These are phyloP conservation scores for Cercospora sesami DNA, from an alignment of 2,329 filamentous ascomycete species.

Conservation along the genomic window DNA sequence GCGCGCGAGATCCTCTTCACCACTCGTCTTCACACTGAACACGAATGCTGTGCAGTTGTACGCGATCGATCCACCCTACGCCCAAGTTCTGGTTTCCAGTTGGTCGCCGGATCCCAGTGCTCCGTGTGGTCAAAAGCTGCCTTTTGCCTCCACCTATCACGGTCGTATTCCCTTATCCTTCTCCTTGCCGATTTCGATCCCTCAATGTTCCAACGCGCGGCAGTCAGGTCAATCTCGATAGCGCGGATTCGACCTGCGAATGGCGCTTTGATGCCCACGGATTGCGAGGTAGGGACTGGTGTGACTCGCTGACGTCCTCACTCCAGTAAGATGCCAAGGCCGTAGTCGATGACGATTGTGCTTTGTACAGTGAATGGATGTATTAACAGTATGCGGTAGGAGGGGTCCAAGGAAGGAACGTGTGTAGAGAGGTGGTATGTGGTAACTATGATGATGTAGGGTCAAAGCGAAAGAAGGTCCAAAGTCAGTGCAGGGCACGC, in stretches of 20 bases:
- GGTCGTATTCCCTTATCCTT: not conserved
- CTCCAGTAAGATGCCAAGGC: not conserved
- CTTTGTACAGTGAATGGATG: constrained; percentile 25
- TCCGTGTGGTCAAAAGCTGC: not conserved
- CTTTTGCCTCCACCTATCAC: not conserved
- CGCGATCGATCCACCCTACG: not conserved
- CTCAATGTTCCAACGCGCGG: not conserved
- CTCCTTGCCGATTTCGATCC: not conserved
- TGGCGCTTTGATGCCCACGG: not conserved
- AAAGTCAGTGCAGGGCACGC: constrained; percentile 21
- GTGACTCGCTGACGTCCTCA: not conserved
- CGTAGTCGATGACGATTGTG: constrained; percentile 13
- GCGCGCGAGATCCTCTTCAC: not conserved
- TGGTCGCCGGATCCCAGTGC: not conserved
- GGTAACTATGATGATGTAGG: constrained; percentile 9
- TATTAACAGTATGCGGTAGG: constrained; percentile 16
- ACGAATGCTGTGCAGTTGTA: not conserved
- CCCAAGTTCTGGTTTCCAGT: not conserved
- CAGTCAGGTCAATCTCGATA: not conserved
- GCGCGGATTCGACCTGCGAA: constrained; percentile 12
- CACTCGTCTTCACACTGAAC: not conserved
- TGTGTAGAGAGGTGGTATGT: constrained; percentile 17
- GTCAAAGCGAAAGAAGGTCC: constrained; percentile 24
- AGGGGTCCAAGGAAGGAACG: constrained; percentile 24
- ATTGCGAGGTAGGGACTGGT: not conserved